Base-by-base conservation (phyloP, 306 rosid genomes). In the Castanea sativa region DNA sequence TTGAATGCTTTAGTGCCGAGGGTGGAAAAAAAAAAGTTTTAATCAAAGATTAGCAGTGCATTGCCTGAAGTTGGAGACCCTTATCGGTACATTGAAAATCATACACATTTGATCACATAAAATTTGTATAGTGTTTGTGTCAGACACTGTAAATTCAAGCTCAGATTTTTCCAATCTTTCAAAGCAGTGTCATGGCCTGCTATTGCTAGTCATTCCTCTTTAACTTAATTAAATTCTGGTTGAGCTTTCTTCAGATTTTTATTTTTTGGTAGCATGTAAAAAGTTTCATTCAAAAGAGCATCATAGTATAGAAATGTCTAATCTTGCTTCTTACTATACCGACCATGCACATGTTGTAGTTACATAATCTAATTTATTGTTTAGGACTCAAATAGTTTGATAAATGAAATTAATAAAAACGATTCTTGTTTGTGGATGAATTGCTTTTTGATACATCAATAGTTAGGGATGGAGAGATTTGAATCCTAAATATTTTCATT, bases 121-220 rank as follows among this genome's bases (percentile, higher is more conserved):
- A 60, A 67, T 64, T 81, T 81, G 92, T 86, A 87, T 84, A 85
- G 86, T 19, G 65, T 70, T 83, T 83, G 81, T 78, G 81, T 72
- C 58, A 85, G 78, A 78, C 83, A 75, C 58, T 88, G 90, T 89
- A 87, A 80, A 86, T 88, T 73, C 69, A 43, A 69, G 30, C 18
- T 63, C n/a, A 4, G n/a, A 18, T 4, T 5, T 59, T 63, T 13
- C 53, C 16, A 49, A 11, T 49, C 53, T 49, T 63, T 63, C 11
- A 30, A 25, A 65, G 15, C 23, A 4, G 38, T 33, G 1, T 32
- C n/a, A n/a, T 4, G 23, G 69, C 19, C 15, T 35, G 63, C 41
- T 23, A 41, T 29, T 74, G 51, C 60, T 55, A 55, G 16, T 29
- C 29, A 69, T 52, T 59, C 53, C 60, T 69, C n/a, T 32, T 74